Evolutionary conservation across 805 yeast species (phyloP).

Genomic region (Cyberlindnera misumaiensis): DNA sequence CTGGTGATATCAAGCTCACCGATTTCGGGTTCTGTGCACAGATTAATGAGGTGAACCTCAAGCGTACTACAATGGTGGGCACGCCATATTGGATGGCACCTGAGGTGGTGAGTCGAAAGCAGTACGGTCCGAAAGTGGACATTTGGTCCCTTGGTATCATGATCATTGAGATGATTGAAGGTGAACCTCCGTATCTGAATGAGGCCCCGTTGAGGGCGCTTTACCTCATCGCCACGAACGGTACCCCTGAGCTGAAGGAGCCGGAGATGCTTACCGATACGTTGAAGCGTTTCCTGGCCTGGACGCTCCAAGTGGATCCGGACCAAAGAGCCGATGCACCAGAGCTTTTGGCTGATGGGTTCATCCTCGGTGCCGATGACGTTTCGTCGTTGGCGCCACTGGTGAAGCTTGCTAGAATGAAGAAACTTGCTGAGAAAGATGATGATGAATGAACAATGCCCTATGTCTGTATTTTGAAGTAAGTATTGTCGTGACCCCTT

Average conservation of each 20-base stretch:
- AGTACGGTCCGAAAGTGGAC: conserved; percentile 95
- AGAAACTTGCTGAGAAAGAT: conserved; percentile 52
- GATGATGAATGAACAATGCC: conserved; percentile 23
- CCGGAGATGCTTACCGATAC: conserved; percentile 69
- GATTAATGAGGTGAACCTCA: conserved; percentile 68
- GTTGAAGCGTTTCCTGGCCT: conserved; percentile 65
- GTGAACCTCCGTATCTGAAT: conserved; percentile 96
- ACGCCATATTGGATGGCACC: conserved; percentile 99
- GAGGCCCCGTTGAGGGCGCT: conserved; percentile 94
- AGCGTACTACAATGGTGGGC: conserved; percentile 97
- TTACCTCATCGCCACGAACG: conserved; percentile 91
- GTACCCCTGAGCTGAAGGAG: conserved; percentile 89
- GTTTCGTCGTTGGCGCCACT: conserved; percentile 61
- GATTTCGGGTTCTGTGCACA: conserved; percentile 98
- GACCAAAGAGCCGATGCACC: conserved; percentile 84
- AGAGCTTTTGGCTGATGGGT: conserved; percentile 73
- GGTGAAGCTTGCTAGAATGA: conserved; percentile 67
- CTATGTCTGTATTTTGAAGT: too few species aligned
- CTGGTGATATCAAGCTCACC: conserved; percentile 88
- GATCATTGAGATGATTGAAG: conserved; percentile 98
- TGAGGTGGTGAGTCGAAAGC: conserved; percentile 90
- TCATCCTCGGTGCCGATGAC: conserved; percentile 58
- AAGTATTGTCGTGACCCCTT: too few species aligned
- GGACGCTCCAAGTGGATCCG: conserved; percentile 91
- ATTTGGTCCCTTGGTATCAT: conserved; percentile 97